phyloP scores from a whole-genome alignment of 306 rosid species.

The Begonia masoniana region DNA sequence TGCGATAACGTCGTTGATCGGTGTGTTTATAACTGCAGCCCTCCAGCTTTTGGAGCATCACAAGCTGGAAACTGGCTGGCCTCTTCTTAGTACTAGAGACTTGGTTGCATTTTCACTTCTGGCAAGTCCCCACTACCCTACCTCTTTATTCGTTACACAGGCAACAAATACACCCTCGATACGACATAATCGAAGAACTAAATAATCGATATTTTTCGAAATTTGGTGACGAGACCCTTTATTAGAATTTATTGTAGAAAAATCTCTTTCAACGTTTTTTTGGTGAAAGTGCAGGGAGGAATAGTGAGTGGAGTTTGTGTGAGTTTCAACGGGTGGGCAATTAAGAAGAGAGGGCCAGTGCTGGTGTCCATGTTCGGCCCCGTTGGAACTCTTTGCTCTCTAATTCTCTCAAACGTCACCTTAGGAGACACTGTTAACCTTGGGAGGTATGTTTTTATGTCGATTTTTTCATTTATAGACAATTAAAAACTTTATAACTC shows the following conservation, averaged over 20 bases:
- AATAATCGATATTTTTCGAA: no score
- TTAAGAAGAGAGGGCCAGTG: slow-evolving; percentile 84
- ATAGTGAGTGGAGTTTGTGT: slow-evolving; percentile 43
- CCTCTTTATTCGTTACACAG: neutral
- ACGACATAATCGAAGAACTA: no score
- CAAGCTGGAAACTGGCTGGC: slow-evolving; percentile 28
- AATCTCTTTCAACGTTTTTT: no score
- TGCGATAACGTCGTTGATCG: slow-evolving; percentile 61
- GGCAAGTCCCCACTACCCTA: slow-evolving; percentile 24
- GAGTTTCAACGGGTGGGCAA: slow-evolving; percentile 84
- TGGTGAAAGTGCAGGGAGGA: slow-evolving; percentile 35
- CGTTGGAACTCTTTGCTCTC: slow-evolving; percentile 58
- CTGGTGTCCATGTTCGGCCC: slow-evolving; percentile 80
- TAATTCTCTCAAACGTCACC: slow-evolving; percentile 38
- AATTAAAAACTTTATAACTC: neutral
- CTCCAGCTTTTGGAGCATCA: slow-evolving; percentile 27
- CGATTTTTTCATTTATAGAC: neutral
- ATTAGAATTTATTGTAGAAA: no score
- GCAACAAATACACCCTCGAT: no score
- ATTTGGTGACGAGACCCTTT: no score
- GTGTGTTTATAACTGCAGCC: slow-evolving; percentile 39
- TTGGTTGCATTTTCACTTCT: slow-evolving; percentile 34
- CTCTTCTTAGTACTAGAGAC: slow-evolving; percentile 24
- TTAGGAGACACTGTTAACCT: slow-evolving; percentile 37
- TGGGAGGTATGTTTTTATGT: slow-evolving; percentile 39